A percentile compares a stretch with the other conserved stretches of the same genome.
These are phyloP conservation scores for Hepatocystis sp. DNA, from an alignment of 169 alveolate species.

Conservation along the genomic window DNA sequence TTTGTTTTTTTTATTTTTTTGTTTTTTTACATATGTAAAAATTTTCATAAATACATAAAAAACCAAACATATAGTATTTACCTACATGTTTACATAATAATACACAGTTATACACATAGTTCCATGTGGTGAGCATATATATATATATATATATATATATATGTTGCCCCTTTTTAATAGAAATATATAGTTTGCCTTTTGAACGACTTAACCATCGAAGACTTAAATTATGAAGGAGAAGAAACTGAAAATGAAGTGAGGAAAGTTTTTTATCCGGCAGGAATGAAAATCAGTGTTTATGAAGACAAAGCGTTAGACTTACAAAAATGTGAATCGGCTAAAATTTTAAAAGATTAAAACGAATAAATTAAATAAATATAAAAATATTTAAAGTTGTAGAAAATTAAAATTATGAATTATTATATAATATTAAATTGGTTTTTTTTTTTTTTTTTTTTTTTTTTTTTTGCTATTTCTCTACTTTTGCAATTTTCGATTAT, in stretches of 20 bases:
- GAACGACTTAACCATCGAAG: constrained; percentile 72
- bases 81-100: too few species aligned
- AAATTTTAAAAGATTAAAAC: constrained; percentile 71
- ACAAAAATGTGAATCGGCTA: constrained; percentile 75
- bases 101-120: too few species aligned
- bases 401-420: not conserved
- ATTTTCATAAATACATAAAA: too few species aligned
- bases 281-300: constrained; percentile 67
- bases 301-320: constrained; percentile 70
- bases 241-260: constrained; percentile 28
- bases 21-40: too few species aligned
- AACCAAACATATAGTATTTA: too few species aligned
- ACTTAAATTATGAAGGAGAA: constrained; percentile 67
- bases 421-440: not conserved
- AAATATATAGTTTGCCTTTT: constrained; percentile 58
- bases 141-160: not conserved
- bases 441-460: constrained; percentile 20
- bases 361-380: too few species aligned
- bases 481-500: too few species aligned
- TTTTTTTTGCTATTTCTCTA: not conserved
- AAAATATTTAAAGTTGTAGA: too few species aligned
- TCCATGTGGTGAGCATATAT: too few species aligned
- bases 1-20: constrained; percentile 9
- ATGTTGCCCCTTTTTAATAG: constrained; percentile 1
- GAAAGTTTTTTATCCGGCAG: constrained; percentile 68